Evolutionary conservation across 2,329 filamentous ascomycete species (phyloP), one percentile per base, ranked within the genome.

Genomic region (Madurella fahalii): DNA sequence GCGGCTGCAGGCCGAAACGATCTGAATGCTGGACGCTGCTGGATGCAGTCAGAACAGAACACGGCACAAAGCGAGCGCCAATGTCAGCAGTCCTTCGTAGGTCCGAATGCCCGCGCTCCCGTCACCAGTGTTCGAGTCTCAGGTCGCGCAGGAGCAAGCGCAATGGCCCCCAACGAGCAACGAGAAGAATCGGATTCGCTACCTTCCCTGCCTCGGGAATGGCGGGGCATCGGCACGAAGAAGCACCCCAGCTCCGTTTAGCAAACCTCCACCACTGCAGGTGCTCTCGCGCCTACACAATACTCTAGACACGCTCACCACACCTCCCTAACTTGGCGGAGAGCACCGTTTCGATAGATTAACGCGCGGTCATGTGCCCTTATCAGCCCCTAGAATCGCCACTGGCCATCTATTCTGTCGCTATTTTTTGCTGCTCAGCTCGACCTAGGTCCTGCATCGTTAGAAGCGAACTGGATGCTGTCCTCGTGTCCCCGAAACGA

Each of bases 291-390:
- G n/a, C n/a, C n/a, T 25, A 25, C 44, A 50, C 46, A 41, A 44
- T 25, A 15, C 30, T 15, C 44, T 45, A 13, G 32, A 45, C 20
- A 44, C 39, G 25, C 40, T 20, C 47, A 31, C 46, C 40, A 41
- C 9, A 31, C 44, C 34, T 52, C 52, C 48, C 52, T 37, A 52
- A 52, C 44, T 44, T 31, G 50, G 50, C 40, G 52, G 32, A 53
- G 50, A 54, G 47, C 47, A 51, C 44, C 50, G 47, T 47, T 47
- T 48, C 18, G 52, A 54, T 61, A 62, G 57, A 61, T 60, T 61
- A 59, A 54, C 50, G 40, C 37, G 30, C 47, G 48, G 58, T 61
- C 62, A 63, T 61, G 58, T 62, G 61, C 57, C 56, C 49, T 18
- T 20, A 25, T 46, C 30, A 40, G 15, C 37, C 45, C 55, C 53